A percentile compares a stretch with the other conserved stretches of the same genome.
Evolutionary conservation across 495 filamentous ascomycete genomes (phyloP).

Genomic region (Thermochaetoides thermophila): DNA sequence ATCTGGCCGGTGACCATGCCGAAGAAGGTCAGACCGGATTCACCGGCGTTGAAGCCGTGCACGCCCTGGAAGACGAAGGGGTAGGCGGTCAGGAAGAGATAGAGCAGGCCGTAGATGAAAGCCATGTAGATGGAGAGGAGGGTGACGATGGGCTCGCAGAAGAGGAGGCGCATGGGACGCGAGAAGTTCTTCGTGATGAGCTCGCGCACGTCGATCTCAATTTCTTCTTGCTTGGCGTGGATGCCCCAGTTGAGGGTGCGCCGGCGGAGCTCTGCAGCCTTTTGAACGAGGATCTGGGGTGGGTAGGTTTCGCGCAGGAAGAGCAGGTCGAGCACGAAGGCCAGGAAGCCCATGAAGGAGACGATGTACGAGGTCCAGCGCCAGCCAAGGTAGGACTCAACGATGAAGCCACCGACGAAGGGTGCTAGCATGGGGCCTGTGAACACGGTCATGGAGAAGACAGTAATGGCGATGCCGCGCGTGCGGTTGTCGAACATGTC

Average conservation of each 20-base stretch:
- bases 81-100: slow-evolving; percentile 70
- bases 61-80: slow-evolving; percentile 63
- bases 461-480: slow-evolving; percentile 64
- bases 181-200: slow-evolving; percentile 71
- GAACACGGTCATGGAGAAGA: slow-evolving; percentile 78
- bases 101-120: slow-evolving; percentile 67
- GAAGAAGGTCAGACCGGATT: slow-evolving; percentile 63
- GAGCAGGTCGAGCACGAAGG: slow-evolving; percentile 53
- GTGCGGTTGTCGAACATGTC: slow-evolving; percentile 75
- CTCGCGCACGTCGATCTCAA: slow-evolving; percentile 70
- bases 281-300: slow-evolving; percentile 59
- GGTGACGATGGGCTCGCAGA: slow-evolving; percentile 68
- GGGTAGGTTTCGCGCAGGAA: slow-evolving; percentile 78
- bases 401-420: slow-evolving; percentile 74
- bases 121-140: slow-evolving; percentile 66
- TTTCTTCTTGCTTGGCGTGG: slow-evolving; percentile 86
- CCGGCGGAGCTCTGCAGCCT: slow-evolving; percentile 65
- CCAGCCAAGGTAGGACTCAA: slow-evolving; percentile 57
- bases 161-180: slow-evolving; percentile 62
- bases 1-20: slow-evolving; percentile 67
- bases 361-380: slow-evolving; percentile 69
- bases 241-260: slow-evolving; percentile 86
- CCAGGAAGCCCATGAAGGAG: slow-evolving; percentile 60
- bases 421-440: slow-evolving; percentile 67
- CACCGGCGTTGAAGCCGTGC: slow-evolving; percentile 49